Percentiles rank a stretch among this genome's conserved stretches.
These are phyloP conservation scores for Zelonia costaricensis DNA, from an alignment of 208 protist species.

Conservation along the genomic window DNA sequence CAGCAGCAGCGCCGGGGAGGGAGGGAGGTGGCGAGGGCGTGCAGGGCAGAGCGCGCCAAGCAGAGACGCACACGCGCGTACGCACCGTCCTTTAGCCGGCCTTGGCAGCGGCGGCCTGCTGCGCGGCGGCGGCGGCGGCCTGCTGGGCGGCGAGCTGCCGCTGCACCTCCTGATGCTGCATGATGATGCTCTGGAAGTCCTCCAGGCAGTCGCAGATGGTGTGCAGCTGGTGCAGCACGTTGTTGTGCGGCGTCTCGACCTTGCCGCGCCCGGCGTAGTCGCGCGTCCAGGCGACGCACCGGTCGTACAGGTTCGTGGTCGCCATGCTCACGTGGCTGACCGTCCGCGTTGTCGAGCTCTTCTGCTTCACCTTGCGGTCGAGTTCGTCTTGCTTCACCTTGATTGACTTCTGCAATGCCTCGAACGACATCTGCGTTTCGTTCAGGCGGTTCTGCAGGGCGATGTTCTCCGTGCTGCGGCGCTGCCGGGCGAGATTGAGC, in stretches of 20 bases:
- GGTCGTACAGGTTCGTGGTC: slow-evolving; percentile 88
- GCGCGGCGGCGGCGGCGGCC: slow-evolving; percentile 2
- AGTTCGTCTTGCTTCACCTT: slow-evolving; percentile 90
- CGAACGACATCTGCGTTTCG: slow-evolving; percentile 84
- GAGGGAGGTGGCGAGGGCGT: too few relatives aligned
- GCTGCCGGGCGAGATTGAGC: slow-evolving; percentile 77
- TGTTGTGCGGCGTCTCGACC: slow-evolving; percentile 56
- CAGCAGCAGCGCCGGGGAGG: too few relatives aligned
- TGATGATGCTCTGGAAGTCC: slow-evolving; percentile 88
- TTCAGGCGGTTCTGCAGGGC: slow-evolving; percentile 90
- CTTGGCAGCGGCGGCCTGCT: not conserved
- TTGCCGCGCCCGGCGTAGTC: slow-evolving; percentile 79
- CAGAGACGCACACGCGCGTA: not conserved
- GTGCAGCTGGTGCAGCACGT: slow-evolving; percentile 86
- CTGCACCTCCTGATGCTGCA: slow-evolving; percentile 59
- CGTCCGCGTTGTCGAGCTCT: slow-evolving; percentile 85
- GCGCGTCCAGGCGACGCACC: slow-evolving; percentile 77
- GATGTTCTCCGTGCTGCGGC: slow-evolving; percentile 84
- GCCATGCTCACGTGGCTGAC: slow-evolving; percentile 93
- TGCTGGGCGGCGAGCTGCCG: slow-evolving; percentile 6
- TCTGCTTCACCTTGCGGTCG: slow-evolving; percentile 87
- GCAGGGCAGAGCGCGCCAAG: too few relatives aligned
- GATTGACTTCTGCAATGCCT: slow-evolving; percentile 84
- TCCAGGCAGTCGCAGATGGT: slow-evolving; percentile 89
- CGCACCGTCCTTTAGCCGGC: not conserved